Base-by-base conservation (phyloP, 2,329 filamentous ascomycete genomes). In the Exophiala dermatitidis region DNA sequence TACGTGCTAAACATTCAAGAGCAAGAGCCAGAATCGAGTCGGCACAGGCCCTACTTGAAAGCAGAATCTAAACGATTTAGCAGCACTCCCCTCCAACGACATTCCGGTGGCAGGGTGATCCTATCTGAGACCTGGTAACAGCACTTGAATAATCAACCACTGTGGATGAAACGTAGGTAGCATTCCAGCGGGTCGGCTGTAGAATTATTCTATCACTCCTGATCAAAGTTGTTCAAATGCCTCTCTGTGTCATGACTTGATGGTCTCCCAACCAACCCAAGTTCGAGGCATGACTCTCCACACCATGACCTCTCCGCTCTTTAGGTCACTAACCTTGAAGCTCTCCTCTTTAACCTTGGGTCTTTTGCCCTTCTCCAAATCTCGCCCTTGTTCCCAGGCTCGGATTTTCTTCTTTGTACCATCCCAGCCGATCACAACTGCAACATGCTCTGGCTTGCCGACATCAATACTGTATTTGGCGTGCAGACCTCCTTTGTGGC, bases 361-460 rank as follows among this genome's bases (percentile, higher is more conserved):
- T 68, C 83, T 90, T 75, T 97, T 93, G 5, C 91, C 77, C 76
- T 96, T 97, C 70, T 86, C 91, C 68, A 83, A 90, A 74, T 97
- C 91, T 9, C 91, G 77, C 0, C 91, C 91, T 68, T 98, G 93
- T 70, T 97, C 93, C 88, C 89, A 97, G 1, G 85, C 90, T 30
- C 90, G 77, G 29, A 98, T 85, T 77, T 97, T 96, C 79, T 95
- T 95, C 80, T 96, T 95, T 38, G 89, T 95, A 2, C 93, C 93
- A 69, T 98, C 93, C 93, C 93, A 98, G 69, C 98, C 93, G 6
- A 89, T 81, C 3, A 98, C 91, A 2, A 98, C 75, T 1, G 81
- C 93, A 0, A 97, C 91, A 65, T 98, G 93, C 59, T 91, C 79
- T 6, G 81, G 88, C 67, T 88, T 93, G 60, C 90, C 90, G 1